phyloP scores from a whole-genome alignment of 495 filamentous ascomycete genomes.

The Friedmanniomyces simplex region DNA sequence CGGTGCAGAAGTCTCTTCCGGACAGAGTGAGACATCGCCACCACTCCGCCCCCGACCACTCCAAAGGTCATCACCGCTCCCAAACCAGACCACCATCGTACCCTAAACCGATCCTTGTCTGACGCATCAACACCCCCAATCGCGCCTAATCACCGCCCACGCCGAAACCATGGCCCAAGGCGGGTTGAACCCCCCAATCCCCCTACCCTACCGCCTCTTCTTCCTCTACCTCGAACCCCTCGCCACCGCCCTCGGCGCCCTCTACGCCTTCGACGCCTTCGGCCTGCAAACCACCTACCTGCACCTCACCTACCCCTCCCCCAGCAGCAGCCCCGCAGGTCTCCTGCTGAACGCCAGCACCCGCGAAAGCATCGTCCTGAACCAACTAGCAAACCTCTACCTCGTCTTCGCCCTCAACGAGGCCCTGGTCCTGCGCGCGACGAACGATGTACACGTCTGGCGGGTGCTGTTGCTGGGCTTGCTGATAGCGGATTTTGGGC shows the following conservation, averaged over 20 bases:
- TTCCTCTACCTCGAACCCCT: slow-evolving; percentile 58
- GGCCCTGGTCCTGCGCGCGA: slow-evolving; percentile 53
- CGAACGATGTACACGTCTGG: slow-evolving; percentile 54
- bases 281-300: slow-evolving; percentile 45
- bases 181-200: neutral
- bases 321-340: slow-evolving; percentile 19
- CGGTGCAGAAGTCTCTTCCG: no score
- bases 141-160: no score
- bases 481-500: slow-evolving; percentile 57
- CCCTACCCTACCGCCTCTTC: slow-evolving; percentile 44
- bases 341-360: slow-evolving; percentile 31
- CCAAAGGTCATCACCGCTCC: no score
- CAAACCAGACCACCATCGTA: no score
- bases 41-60: no score
- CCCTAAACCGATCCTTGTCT: no score
- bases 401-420: slow-evolving; percentile 60
- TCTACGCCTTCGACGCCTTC: slow-evolving; percentile 42
- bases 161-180: neutral
- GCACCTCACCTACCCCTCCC: slow-evolving; percentile 43
- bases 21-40: no score
- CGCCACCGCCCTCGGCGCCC: slow-evolving; percentile 54
- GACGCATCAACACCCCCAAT: no score
- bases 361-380: slow-evolving; percentile 40
- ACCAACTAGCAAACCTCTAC: slow-evolving; percentile 56
- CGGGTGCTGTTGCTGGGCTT: slow-evolving; percentile 48